A percentile compares a stretch with the other conserved stretches of the same genome.
Evolutionary conservation across 441 rosid genomes (phyloP).

Genomic region (Euphorbia neoarborescens): DNA sequence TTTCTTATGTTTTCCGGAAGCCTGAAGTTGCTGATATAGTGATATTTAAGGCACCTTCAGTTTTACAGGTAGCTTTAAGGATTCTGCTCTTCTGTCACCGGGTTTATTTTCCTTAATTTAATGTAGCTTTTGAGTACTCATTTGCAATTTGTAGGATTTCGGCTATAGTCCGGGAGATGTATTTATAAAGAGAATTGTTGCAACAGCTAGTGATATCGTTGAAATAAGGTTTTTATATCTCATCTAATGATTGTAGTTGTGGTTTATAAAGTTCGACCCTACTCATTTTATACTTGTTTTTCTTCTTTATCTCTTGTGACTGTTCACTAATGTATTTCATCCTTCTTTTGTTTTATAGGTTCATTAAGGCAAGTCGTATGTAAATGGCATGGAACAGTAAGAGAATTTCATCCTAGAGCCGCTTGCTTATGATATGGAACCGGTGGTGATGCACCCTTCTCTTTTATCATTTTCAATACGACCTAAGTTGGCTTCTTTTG

Average conservation of each 20-base stretch:
- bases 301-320: no score
- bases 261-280: neutral
- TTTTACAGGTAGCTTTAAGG: slow-evolving; percentile 46
- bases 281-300: neutral
- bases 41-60: slow-evolving; percentile 82
- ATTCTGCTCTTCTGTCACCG: neutral
- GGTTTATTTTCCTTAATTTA: slow-evolving; percentile 1
- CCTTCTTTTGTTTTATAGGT: slow-evolving; percentile 38
- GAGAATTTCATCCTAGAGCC: slow-evolving; percentile 74
- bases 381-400: slow-evolving; percentile 58
- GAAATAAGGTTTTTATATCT: slow-evolving; percentile 46
- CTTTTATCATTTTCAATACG: neutral
- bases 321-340: neutral
- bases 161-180: slow-evolving; percentile 81
- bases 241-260: slow-evolving; percentile 17
- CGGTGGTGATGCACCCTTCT: slow-evolving; percentile 43
- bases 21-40: slow-evolving; percentile 90
- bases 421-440: slow-evolving; percentile 78
- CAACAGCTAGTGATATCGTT: slow-evolving; percentile 77
- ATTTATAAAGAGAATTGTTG: slow-evolving; percentile 78
- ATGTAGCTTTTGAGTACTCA: slow-evolving; percentile 16
- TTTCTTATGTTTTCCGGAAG: slow-evolving; percentile 72
- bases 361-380: slow-evolving; percentile 58
- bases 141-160: slow-evolving; percentile 40
- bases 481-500: neutral